These are phyloP conservation scores for Acmispon strigosus DNA, from an alignment of 306 rosid species.

Conservation along the genomic window DNA sequence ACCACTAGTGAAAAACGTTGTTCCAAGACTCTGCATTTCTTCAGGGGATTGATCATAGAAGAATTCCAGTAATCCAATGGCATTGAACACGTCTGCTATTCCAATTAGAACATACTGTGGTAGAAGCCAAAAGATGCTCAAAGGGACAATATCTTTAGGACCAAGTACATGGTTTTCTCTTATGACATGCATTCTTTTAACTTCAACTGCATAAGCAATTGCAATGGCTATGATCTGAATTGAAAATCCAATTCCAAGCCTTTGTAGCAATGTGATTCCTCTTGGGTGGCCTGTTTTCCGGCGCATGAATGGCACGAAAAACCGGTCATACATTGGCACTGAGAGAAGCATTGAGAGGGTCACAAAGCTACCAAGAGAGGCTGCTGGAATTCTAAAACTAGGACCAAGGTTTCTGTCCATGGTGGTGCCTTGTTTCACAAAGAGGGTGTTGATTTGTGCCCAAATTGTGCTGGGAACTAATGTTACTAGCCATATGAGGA, in stretches of 20 bases:
- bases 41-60: conserved; percentile 94
- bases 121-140: conserved; percentile 63
- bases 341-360: conserved; percentile 69
- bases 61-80: conserved; percentile 78
- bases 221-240: conserved; percentile 60
- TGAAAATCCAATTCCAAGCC: conserved; percentile 78
- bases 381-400: conserved; percentile 68
- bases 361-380: conserved; percentile 63
- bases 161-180: conserved; percentile 28
- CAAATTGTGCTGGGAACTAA: conserved; percentile 76
- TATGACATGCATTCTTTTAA: conserved; percentile 53
- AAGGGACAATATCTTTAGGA: conserved; percentile 52
- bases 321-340: conserved; percentile 69
- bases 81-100: conserved; percentile 68
- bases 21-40: conserved; percentile 82
- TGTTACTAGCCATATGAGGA: conserved; percentile 53
- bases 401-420: conserved; percentile 55
- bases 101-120: conserved; percentile 89
- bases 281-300: conserved; percentile 62
- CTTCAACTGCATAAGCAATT: conserved; percentile 61
- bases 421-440: conserved; percentile 91
- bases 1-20: conserved; percentile 65
- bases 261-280: conserved; percentile 81
- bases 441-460: conserved; percentile 76
- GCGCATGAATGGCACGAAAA: conserved; percentile 60